phyloP scores from a whole-genome alignment of 108 stramenopile species.

The Pseudonitzschia delicatissima region DNA sequence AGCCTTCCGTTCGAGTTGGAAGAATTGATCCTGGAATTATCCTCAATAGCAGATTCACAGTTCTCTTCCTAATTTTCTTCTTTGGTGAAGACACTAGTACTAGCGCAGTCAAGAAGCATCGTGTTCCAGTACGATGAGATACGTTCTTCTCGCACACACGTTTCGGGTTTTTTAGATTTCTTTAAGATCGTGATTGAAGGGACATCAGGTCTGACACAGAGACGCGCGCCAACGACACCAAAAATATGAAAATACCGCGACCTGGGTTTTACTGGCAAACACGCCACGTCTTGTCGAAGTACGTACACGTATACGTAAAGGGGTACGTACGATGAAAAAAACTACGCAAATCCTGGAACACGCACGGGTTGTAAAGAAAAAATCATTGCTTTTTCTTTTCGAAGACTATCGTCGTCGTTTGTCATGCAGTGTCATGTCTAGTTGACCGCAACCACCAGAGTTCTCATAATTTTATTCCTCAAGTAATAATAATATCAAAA shows the following conservation, averaged over 20 bases:
- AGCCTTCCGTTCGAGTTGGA: too few species aligned
- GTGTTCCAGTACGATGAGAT: too few species aligned
- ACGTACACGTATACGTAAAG: background rate
- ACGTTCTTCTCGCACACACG: too few species aligned
- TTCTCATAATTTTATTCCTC: constrained; percentile 9
- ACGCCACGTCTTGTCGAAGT: constrained; percentile 5
- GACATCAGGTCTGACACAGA: constrained; percentile 11
- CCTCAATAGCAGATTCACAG: too few species aligned
- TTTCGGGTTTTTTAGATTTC: too few species aligned
- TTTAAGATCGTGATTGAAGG: too few species aligned
- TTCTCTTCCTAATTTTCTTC: too few species aligned
- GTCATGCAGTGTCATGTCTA: background rate
- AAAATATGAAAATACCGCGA: too few species aligned
- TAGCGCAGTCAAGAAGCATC: too few species aligned
- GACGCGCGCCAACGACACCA: background rate
- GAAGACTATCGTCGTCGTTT: background rate
- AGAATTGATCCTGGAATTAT: too few species aligned
- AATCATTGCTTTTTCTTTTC: too few species aligned
- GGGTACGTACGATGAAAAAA: background rate
- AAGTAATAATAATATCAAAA: constrained; percentile 20
- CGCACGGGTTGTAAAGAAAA: constrained; percentile 2
- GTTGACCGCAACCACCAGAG: background rate
- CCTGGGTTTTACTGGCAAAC: background rate
- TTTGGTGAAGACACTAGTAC: too few species aligned
- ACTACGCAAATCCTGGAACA: constrained; percentile 10